Base-by-base conservation (phyloP, 352 stramenopile genomes). In the Pythium inflatum region DNA sequence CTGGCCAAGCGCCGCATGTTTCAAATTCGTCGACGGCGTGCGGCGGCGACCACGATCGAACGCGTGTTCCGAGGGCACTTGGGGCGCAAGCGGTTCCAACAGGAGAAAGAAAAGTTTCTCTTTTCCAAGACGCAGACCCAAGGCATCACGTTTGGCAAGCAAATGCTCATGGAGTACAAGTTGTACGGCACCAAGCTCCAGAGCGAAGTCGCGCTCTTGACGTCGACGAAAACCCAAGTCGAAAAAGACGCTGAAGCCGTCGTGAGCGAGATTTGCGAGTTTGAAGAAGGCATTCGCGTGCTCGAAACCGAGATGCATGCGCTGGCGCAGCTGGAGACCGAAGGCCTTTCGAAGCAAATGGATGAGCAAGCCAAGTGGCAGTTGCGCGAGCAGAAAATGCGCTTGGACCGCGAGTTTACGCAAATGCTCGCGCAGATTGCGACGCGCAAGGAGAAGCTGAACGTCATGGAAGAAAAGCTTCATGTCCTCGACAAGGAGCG, bases 111-210 rank as follows among this genome's bases (percentile, higher is more conserved):
- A 59, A 98, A 97, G 70, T 98, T 97, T 62, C 76, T 98, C 50
- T 98, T 98, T 61, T 96, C 87, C 41, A 94, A 94, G 51, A 96
- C 87, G 40, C 96, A 99, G 81, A 91, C 82, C 5, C 93, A 97
- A 71, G 93, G 94, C 16, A 97, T 99, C 68, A 89, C 97, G 66
- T 97, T 98, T 66, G 96, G 93, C 41, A 93, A 97, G 62, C 94
- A 98, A 76, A 96, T 98, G 80, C 84, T 98, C 22, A 73, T 98
- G 18, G 94, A 98, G 81, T 98, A 98, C 86, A 98, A 98, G 72
- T 79, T 98, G 9, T 91, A 97, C 65, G 95, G 90, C 11, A 98
- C 93, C 31, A 93, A 97, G 62, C 78, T 99, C 24, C 94, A 99
- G 72, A 97, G 87, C 40, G 95, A 99, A 68, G 87, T 98, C 0